Percentiles rank a stretch among this genome's conserved stretches.
phyloP scores from a whole-genome alignment of 108 stramenopile species.

The Parietichytrium sp. region DNA sequence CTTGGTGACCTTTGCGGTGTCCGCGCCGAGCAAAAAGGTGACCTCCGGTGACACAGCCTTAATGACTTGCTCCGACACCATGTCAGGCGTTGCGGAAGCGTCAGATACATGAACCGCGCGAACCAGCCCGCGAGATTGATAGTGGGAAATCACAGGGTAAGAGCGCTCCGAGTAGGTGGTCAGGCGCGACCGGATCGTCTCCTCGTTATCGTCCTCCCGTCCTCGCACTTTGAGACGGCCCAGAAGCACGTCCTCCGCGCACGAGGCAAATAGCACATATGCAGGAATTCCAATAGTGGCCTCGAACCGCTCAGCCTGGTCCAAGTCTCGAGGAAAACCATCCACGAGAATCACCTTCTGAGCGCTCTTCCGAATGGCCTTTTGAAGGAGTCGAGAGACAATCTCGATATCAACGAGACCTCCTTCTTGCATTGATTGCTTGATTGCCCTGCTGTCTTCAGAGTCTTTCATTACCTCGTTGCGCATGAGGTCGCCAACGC shows the following conservation, averaged over 20 bases:
- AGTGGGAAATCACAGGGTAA: conserved; percentile 41
- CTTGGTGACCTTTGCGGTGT: conserved; percentile 80
- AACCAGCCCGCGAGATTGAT: conserved; percentile 15
- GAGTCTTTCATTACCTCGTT: conserved; percentile 79
- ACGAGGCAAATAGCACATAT: conserved; percentile 21
- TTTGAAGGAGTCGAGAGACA: conserved; percentile 75
- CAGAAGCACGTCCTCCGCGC: conserved; percentile 44
- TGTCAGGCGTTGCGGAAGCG: not conserved
- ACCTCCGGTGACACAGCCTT: conserved; percentile 57
- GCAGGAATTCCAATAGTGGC: conserved; percentile 21
- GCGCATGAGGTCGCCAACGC: conserved; percentile 86
- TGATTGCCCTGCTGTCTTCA: conserved; percentile 74
- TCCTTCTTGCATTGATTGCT: conserved; percentile 80
- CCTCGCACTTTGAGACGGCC: conserved; percentile 57
- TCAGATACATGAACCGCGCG: conserved; percentile 3
- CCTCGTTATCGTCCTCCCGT: conserved; percentile 61
- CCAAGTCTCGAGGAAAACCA: conserved; percentile 73
- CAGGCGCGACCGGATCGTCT: conserved; percentile 54
- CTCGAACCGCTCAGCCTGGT: conserved; percentile 43
- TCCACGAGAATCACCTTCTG: conserved; percentile 79
- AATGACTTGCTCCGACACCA: not conserved
- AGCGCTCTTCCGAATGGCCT: conserved; percentile 72
- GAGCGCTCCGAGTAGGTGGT: conserved; percentile 36
- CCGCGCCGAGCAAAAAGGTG: conserved; percentile 90
- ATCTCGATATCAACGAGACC: conserved; percentile 74